Percentiles rank a stretch among this genome's conserved stretches.
Evolutionary conservation across 345 rosid species (phyloP).

Genomic region (Aurinia saxatilis): DNA sequence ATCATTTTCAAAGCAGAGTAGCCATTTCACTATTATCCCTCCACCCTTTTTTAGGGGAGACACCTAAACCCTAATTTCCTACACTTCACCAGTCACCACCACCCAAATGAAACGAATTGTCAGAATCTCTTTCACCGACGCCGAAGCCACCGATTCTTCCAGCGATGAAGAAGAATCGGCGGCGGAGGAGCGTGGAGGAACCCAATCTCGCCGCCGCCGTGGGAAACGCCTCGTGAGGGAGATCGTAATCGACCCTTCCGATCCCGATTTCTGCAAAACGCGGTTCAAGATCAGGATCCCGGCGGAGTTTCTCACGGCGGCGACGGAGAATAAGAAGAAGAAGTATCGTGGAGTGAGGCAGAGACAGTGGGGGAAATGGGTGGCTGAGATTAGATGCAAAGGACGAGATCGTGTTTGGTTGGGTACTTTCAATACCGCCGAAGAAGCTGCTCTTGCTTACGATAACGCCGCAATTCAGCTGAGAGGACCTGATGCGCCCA

Average conservation of each 20-base stretch:
- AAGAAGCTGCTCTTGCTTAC: slow-evolving; percentile 53
- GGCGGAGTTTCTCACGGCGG: slow-evolving; percentile 10
- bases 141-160: slow-evolving; percentile 48
- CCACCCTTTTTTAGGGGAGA: not conserved
- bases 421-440: slow-evolving; percentile 47
- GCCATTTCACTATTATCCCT: no score
- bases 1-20: not conserved
- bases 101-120: slow-evolving; percentile 26
- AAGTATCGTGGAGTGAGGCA: slow-evolving; percentile 54
- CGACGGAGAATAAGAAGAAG: slow-evolving; percentile 11
- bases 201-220: slow-evolving; percentile 24
- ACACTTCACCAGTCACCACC: not conserved
- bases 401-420: slow-evolving; percentile 43
- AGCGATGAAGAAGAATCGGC: slow-evolving; percentile 33
- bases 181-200: not conserved
- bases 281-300: slow-evolving; percentile 24
- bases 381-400: slow-evolving; percentile 56
- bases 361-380: slow-evolving; percentile 63
- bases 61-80: slow-evolving; percentile 5
- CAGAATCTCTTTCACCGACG: slow-evolving; percentile 37
- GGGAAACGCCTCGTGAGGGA: slow-evolving; percentile 35
- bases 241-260: slow-evolving; percentile 21
- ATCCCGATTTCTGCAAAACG: not conserved
- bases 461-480: slow-evolving; percentile 47
- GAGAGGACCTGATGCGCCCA: slow-evolving; percentile 43